Evolutionary conservation across 2,329 filamentous ascomycete genomes (phyloP).

Genomic region (Lasiodiplodia citricola): DNA sequence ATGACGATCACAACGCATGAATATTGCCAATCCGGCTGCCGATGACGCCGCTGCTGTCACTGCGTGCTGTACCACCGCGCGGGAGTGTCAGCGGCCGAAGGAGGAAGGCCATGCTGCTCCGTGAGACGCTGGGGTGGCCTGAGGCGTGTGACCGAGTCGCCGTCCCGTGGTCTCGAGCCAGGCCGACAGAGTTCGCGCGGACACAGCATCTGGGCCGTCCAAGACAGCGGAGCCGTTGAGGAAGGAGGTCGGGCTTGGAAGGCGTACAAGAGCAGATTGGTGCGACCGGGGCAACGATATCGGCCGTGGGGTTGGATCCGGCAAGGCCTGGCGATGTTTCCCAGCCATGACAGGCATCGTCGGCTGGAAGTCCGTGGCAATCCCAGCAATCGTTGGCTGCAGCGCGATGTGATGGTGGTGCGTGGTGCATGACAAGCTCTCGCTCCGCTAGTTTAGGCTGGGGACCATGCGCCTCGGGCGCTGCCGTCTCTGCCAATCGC

Average conservation of each 20-base stretch:
- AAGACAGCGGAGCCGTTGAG: slow-evolving; percentile 24
- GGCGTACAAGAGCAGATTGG: slow-evolving; percentile 23
- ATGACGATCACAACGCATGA: slow-evolving; percentile 40
- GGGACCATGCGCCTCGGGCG: slow-evolving; percentile 27
- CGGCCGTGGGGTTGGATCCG: slow-evolving; percentile 30
- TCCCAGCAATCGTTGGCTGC: slow-evolving; percentile 17
- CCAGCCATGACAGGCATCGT: slow-evolving; percentile 4
- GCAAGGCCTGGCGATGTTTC: slow-evolving; percentile 41
- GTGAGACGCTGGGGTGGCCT: slow-evolving; percentile 10
- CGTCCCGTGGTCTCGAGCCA: background rate
- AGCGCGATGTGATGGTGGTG: slow-evolving; percentile 20
- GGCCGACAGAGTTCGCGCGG: slow-evolving; percentile 19
- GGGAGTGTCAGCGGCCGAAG: slow-evolving; percentile 18
- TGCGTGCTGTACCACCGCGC: slow-evolving; percentile 23
- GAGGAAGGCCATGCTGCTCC: slow-evolving; percentile 6
- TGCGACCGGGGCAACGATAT: slow-evolving; percentile 19
- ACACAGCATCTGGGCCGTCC: slow-evolving; percentile 18
- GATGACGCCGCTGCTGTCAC: slow-evolving; percentile 23
- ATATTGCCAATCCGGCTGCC: slow-evolving; percentile 37
- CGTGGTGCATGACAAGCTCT: slow-evolving; percentile 43
- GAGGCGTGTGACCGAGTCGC: background rate
- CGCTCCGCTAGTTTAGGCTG: slow-evolving; percentile 29
- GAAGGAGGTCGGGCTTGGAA: slow-evolving; percentile 21
- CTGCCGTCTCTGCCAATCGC: slow-evolving; percentile 26
- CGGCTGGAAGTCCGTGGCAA: slow-evolving; percentile 12